Base-by-base conservation (phyloP, 306 rosid species). In the Cucurbita maxima region DNA sequence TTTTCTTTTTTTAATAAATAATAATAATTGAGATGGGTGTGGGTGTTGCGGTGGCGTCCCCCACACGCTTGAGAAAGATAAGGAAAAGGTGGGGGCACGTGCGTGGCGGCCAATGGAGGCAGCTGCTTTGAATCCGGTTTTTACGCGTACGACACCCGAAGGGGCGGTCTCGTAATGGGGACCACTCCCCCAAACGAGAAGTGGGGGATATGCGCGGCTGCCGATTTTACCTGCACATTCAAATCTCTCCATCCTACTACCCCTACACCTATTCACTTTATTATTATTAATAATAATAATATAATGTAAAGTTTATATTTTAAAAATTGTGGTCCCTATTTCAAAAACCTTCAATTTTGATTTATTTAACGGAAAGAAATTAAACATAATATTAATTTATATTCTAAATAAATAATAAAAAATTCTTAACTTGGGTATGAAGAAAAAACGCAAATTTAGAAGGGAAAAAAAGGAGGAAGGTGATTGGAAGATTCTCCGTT, bases 21-120 rank as follows among this genome's bases (percentile, higher is more conserved):
- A 16, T 55, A 54, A 54, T 54, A 54, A 14, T 55, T 16, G 6
- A 16, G 57, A 52, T 52, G 8, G 34, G 8, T 56, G 36, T 20
- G 37, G 60, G 34, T 30, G 34, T 3, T 20, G 60, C 13, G 5
- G 16, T 57, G 38, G 37, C 66, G 66, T 59, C 10, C 4, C 5
- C 11, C 67, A 36, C 44, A 59, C 67, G 67, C 10, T 13, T 14
- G 38, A 5, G 7, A 6, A 16, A 6, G 53, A 16, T 2, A 30
- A 30, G 34, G 34, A 30, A 30, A 30, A 30, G 16, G 61, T 3
- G 30, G 13, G 41, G 52, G 77, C 82, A 81, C 82, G 79, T 81
- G 84, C 48, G 64, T 62, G 37, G 61, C 77, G 74, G 82, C 78
- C 78, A 79, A 75, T 77, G 63, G 16, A 25, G 6, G 8, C 8